Evolutionary conservation across 2,329 filamentous ascomycete genomes (phyloP).

Genomic region (Penicillium frequentans): DNA sequence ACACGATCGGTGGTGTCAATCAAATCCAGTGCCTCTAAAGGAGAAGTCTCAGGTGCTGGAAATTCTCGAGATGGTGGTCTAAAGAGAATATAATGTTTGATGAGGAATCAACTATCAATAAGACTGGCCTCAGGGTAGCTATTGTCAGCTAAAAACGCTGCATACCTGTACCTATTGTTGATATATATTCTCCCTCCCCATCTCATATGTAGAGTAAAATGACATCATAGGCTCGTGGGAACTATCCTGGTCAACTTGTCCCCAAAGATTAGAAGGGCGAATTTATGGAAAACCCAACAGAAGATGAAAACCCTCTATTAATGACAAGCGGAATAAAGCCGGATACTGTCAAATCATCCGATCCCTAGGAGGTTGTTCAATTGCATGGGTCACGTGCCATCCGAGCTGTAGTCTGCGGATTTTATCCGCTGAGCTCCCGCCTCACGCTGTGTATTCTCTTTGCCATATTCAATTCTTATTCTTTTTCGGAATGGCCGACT

Average conservation of each 20-base stretch:
- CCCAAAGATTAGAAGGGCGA: background rate
- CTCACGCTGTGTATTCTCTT: background rate
- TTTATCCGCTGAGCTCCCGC: background rate
- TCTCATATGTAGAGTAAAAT: background rate
- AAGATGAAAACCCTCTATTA: no score
- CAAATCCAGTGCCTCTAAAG: slow-evolving; percentile 20
- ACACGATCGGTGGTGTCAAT: slow-evolving; percentile 22
- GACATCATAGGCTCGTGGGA: background rate
- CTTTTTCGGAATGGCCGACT: slow-evolving; percentile 25
- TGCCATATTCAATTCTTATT: background rate
- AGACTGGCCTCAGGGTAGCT: no score
- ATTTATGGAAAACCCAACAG: no score
- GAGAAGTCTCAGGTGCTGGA: slow-evolving; percentile 23
- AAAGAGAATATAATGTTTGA: background rate
- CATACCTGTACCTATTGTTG: no score
- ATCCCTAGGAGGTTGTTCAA: background rate
- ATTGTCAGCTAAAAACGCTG: no score
- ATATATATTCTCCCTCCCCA: no score
- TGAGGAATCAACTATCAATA: no score
- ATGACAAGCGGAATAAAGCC: no score
- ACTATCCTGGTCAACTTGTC: background rate
- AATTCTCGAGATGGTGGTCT: slow-evolving; percentile 25
- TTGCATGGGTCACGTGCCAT: background rate
- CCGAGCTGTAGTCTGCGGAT: background rate
- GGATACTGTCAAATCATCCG: background rate